phyloP scores from a whole-genome alignment of 2,329 filamentous ascomycete genomes.

The Penicillium sp. region DNA sequence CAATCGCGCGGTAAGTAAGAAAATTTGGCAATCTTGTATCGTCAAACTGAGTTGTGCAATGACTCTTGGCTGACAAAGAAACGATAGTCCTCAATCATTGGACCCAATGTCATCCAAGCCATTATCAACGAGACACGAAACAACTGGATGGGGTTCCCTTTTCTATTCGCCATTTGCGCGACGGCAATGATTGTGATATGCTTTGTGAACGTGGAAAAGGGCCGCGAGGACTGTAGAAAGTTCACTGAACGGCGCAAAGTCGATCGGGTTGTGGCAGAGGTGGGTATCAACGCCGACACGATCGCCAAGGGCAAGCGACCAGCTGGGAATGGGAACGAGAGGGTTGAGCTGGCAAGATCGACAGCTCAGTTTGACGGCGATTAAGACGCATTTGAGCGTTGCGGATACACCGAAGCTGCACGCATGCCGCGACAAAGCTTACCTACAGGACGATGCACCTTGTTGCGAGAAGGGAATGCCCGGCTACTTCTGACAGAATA shows the following conservation, averaged over 20 bases:
- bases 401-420: too few species aligned
- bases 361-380: not conserved
- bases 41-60: too few species aligned
- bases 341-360: not conserved
- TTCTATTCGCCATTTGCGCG: constrained; percentile 36
- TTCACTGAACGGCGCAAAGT: constrained; percentile 34
- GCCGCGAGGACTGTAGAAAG: constrained; percentile 33
- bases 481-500: too few species aligned
- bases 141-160: constrained; percentile 42
- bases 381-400: not conserved
- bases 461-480: too few species aligned
- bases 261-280: constrained; percentile 23
- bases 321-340: not conserved
- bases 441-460: too few species aligned
- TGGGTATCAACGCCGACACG: constrained; percentile 15
- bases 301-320: constrained; percentile 10
- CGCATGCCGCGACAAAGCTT: too few species aligned
- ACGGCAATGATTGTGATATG: constrained; percentile 36
- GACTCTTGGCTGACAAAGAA: not conserved
- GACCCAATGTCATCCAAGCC: constrained; percentile 40
- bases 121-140: constrained; percentile 40
- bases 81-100: constrained; percentile 39
- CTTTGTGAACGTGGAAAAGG: constrained; percentile 39
- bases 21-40: not conserved
- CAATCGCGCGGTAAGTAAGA: constrained; percentile 35